These are phyloP conservation scores for Sapria himalayana DNA, from an alignment of 345 rosid genomes.

Conservation along the genomic window DNA sequence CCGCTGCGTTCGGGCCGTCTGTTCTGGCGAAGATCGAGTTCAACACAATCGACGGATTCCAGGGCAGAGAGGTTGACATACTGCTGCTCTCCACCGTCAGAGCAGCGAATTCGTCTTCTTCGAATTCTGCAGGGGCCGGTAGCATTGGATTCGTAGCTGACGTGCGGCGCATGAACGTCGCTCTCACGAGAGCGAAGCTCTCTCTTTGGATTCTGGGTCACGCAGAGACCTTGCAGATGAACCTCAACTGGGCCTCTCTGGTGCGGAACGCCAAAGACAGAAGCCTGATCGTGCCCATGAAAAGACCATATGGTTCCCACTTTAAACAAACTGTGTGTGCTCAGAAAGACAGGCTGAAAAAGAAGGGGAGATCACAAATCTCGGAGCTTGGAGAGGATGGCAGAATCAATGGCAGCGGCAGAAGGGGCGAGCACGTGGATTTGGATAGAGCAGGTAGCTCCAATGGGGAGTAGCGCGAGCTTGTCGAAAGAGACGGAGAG, in stretches of 20 bases:
- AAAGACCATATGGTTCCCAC: constrained; percentile 31
- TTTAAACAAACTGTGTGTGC: constrained; percentile 18
- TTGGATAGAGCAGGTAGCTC: no score
- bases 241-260: constrained; percentile 68
- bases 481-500: no score
- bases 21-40: constrained; percentile 60
- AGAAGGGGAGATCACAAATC: no score
- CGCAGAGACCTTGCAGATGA: constrained; percentile 50
- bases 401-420: no score
- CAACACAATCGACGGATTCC: constrained; percentile 93
- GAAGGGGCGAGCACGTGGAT: no score
- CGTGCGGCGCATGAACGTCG: constrained; percentile 88
- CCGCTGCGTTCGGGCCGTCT: constrained; percentile 55
- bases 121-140: constrained; percentile 21
- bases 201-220: constrained; percentile 91
- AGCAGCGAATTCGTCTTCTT: constrained; percentile 32
- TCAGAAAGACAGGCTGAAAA: no score
- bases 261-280: constrained; percentile 72
- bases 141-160: constrained; percentile 89
- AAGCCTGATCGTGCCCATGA: constrained; percentile 33
- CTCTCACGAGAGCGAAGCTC: constrained; percentile 81
- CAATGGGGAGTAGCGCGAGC: no score
- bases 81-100: constrained; percentile 82
- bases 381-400: no score
- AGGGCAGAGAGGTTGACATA: constrained; percentile 86